Evolutionary conservation across 768 basidiomycete species (phyloP).

Genomic region (Calocybe cyanea): DNA sequence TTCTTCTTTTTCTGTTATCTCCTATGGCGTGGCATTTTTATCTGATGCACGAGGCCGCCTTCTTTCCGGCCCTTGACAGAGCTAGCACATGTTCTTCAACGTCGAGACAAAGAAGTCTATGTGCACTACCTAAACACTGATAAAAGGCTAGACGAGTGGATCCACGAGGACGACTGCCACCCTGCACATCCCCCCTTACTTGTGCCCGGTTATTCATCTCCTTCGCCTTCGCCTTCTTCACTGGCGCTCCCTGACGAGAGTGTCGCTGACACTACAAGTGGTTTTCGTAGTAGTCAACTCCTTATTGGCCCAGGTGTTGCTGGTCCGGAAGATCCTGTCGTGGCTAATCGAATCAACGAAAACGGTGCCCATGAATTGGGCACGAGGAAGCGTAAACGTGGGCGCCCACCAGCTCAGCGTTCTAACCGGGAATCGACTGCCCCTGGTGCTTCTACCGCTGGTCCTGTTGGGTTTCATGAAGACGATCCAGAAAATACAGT

Average conservation of each 20-base stretch:
- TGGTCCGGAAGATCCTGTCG: constrained; percentile 1
- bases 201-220: neutral
- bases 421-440: constrained; percentile 12
- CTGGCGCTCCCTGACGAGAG: no score
- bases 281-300: neutral
- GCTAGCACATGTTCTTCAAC: constrained; percentile 51
- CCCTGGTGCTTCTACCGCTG: neutral
- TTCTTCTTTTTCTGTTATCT: neutral
- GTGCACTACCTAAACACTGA: constrained; percentile 73
- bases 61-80: constrained; percentile 24
- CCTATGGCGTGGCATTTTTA: neutral
- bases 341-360: neutral
- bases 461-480: neutral
- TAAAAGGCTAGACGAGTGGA: constrained; percentile 75
- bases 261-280: neutral
- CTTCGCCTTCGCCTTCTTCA: neutral
- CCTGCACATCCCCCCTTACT: constrained; percentile 13
- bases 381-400: constrained; percentile 9
- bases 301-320: constrained; percentile 9
- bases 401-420: constrained; percentile 4
- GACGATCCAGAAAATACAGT: constrained; percentile 21
- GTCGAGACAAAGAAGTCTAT: constrained; percentile 49
- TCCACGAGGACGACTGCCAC: constrained; percentile 41
- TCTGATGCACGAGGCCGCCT: constrained; percentile 14
- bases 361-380: neutral